Percentiles rank a stretch among this genome's conserved stretches.
phyloP scores from a whole-genome alignment of 208 protist genomes.

The Lotmaria passim region DNA sequence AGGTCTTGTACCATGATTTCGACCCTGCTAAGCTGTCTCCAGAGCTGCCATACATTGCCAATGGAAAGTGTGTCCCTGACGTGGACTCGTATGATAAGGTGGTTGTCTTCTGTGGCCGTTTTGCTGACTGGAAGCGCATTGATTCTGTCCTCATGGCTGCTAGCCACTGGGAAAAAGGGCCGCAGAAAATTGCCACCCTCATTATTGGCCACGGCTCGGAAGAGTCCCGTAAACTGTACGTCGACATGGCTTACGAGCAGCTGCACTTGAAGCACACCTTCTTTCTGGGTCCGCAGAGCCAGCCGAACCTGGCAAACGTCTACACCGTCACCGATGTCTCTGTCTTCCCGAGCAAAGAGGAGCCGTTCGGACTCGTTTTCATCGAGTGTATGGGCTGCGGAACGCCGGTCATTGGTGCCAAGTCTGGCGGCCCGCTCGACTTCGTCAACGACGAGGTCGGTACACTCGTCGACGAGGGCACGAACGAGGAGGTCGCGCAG shows the following conservation, averaged over 20 bases:
- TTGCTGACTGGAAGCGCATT: constrained; percentile 81
- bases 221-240: constrained; percentile 56
- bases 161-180: constrained; percentile 52
- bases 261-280: constrained; percentile 68
- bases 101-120: constrained; percentile 77
- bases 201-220: constrained; percentile 66
- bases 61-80: constrained; percentile 47
- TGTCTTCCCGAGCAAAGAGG: constrained; percentile 81
- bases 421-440: constrained; percentile 80
- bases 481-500: constrained; percentile 53
- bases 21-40: constrained; percentile 34
- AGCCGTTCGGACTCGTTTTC: constrained; percentile 82
- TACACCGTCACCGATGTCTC: constrained; percentile 65
- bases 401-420: constrained; percentile 77
- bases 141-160: constrained; percentile 69
- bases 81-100: constrained; percentile 65
- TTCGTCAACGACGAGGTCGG: constrained; percentile 75
- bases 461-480: constrained; percentile 69
- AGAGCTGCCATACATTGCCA: constrained; percentile 33
- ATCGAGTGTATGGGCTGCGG: constrained; percentile 86
- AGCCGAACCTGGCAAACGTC: constrained; percentile 61
- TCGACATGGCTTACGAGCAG: constrained; percentile 69
- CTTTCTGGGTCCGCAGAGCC: constrained; percentile 72
- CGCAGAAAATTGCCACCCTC: constrained; percentile 56
- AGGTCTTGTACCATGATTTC: constrained; percentile 70